phyloP scores from a whole-genome alignment of 2,329 filamentous ascomycete species.

The Aureobasidium sp. region DNA sequence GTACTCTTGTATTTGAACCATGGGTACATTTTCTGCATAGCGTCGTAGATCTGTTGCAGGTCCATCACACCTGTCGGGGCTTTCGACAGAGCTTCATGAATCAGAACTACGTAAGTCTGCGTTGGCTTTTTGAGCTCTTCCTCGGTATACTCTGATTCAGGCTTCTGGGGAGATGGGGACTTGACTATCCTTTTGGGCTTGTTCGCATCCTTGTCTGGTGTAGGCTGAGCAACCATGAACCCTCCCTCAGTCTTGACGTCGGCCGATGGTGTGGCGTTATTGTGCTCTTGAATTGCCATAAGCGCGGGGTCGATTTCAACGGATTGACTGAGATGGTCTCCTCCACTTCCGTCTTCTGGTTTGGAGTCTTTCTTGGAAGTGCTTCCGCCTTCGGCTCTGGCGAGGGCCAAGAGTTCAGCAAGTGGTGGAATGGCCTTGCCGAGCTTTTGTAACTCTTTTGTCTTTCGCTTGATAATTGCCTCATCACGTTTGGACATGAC shows the following conservation, averaged over 20 bases:
- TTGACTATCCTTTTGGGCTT: slow-evolving; percentile 45
- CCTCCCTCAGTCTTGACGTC: slow-evolving; percentile 7
- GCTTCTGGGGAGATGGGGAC: slow-evolving; percentile 57
- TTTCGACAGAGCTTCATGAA: slow-evolving; percentile 55
- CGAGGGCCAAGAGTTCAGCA: slow-evolving; percentile 26
- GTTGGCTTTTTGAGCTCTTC: slow-evolving; percentile 66
- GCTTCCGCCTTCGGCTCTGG: slow-evolving; percentile 25
- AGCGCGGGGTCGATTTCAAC: slow-evolving; percentile 15
- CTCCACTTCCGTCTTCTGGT: slow-evolving; percentile 20
- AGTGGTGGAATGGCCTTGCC: slow-evolving; percentile 25
- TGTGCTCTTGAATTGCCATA: slow-evolving; percentile 12
- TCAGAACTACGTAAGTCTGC: slow-evolving; percentile 57
- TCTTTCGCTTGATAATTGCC: slow-evolving; percentile 28
- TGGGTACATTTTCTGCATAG: slow-evolving; percentile 56
- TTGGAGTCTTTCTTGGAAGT: slow-evolving; percentile 15
- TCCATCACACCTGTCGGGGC: slow-evolving; percentile 52
- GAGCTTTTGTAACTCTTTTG: slow-evolving; percentile 30
- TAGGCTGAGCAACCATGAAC: slow-evolving; percentile 5
- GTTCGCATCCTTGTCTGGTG: slow-evolving; percentile 24
- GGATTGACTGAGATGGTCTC: slow-evolving; percentile 12
- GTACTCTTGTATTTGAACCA: slow-evolving; percentile 55
- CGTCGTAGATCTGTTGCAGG: slow-evolving; percentile 59
- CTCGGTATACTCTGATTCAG: slow-evolving; percentile 59
- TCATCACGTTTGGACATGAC: slow-evolving; percentile 71
- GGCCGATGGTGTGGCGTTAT: slow-evolving; percentile 4